Conservation (phyloP, 257 asterid species). For the Plantago elongata region DNA sequence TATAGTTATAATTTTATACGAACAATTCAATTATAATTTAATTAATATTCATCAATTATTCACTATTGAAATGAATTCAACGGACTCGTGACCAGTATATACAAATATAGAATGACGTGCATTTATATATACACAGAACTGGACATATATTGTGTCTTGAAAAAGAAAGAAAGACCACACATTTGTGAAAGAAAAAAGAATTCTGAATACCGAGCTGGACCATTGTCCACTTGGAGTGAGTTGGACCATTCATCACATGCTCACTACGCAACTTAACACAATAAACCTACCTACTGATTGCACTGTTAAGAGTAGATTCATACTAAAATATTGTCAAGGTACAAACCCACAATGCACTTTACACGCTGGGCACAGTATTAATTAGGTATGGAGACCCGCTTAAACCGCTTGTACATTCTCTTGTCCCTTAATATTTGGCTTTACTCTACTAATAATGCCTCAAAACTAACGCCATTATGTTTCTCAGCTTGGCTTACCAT, state of each 20-base stretch:
- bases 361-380: not conserved
- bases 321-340: not conserved
- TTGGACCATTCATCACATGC: conserved; percentile 3
- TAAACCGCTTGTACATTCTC: conserved; percentile 16
- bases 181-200: conserved; percentile 3
- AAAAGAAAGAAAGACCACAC: conserved; percentile 11
- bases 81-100: too few relatives aligned
- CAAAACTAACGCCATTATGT: not conserved
- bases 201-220: conserved; percentile 24
- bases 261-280: not conserved
- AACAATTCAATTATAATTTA: too few relatives aligned
- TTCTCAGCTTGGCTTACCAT: conserved; percentile 3
- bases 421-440: conserved; percentile 4
- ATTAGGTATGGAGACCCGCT: conserved; percentile 16
- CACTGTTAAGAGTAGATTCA: not conserved
- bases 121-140: too few relatives aligned
- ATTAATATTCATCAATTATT: too few relatives aligned
- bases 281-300: not conserved
- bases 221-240: conserved; percentile 20
- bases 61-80: too few relatives aligned
- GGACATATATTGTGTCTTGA: conserved; percentile 5
- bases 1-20: too few relatives aligned
- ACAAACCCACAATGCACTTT: not conserved
- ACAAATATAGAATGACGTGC: too few relatives aligned
- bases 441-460: conserved; percentile 3